Evolutionary conservation across 805 yeast species (phyloP), one percentile per base, ranked within the genome.

Genomic region (Candida verbasci): DNA sequence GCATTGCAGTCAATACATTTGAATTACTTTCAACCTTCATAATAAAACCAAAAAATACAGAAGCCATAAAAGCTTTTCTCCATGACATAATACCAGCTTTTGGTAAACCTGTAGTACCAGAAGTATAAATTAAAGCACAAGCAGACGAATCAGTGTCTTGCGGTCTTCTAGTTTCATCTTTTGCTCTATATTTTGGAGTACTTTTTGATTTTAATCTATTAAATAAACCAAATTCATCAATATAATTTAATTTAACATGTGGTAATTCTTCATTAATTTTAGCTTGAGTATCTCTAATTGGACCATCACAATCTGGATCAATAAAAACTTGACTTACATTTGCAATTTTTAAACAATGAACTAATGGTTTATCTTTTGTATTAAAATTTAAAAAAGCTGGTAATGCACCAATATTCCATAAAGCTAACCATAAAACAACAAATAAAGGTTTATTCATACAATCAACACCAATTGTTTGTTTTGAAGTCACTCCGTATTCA

Each of bases 81-180:
- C 96, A 88, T 4, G 93, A 81, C 80, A 89, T 80, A 38, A 85
- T 82, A 2, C 95, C 97, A 4, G 96, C 84, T 58, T 89, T 89
- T 11, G 97, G 97, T 43, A 89, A 63, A 0, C 97, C 97, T 0
- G 97, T 86, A 6, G 97, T 91, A 26, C 97, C 97, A 0, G 95
- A 85, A 0, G 97, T 89, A 58, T 82, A 89, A 35, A 89, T 86
- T 46, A 86, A 70, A 45, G 81, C 73, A 15, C 84, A 80, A 3
- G 91, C 74, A 38, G 77, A 74, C 46, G 68, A 74, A 53, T 81
- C 82, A 9, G 67, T 58, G 35, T 78, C 78, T 7, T 60, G 59
- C 7, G 76, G 74, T 45, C 84, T 74, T 58, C 95, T 74, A 8
- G 75, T 59, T 7, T 59, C 47, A 47, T 80, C 79, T 0, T 68